Base-by-base conservation (phyloP, 306 rosid species). In the Abrus pulchellus region DNA sequence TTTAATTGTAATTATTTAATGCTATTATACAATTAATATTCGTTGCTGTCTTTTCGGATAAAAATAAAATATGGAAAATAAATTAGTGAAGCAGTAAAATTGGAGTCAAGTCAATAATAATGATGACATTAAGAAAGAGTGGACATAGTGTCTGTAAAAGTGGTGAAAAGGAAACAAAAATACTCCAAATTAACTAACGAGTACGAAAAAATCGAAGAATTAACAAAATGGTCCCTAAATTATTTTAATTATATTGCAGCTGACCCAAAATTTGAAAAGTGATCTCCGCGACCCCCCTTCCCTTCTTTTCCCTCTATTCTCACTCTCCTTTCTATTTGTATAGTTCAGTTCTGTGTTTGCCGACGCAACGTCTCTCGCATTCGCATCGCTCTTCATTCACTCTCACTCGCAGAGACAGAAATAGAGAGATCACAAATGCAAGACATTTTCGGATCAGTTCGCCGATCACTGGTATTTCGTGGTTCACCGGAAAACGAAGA, bases 381-480 rank as follows among this genome's bases (percentile, higher is more conserved):
- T 61, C 84, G 56, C 72, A 20, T 77, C 80, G 5, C 73, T n/a
- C 66, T 68, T 44, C 62, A 59, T 50, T 55, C 62, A 59, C 60
- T 55, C 12, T 14, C 61, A 57, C 48, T 65, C 76, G 12, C 77
- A 27, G 30, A 27, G 9, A 14, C 57, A 5, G 75, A 55, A 45
- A n/a, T 59, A 74, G 11, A 47, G 65, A 72, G 36, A 64, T 63
- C 75, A 34, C 77, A 66, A 86, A 96, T 96, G 99, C 99, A 96
- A 71, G 98, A 96, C 62, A 92, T 96, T 0, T 88, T 96, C 55
- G 99, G 97, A 83, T 93, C 98, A 84, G 99, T 92, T 83, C 99
- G 99, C 66, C 92, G 98, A 83, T 96, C 99, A 76, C 89, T 96
- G 66, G 97, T 96, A 3, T 96, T 96, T 82, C 99, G 99, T 33